Percentiles rank a stretch among this genome's conserved stretches.
Conservation (phyloP, 805 yeast species). For the Yarrowia keelungensis region DNA sequence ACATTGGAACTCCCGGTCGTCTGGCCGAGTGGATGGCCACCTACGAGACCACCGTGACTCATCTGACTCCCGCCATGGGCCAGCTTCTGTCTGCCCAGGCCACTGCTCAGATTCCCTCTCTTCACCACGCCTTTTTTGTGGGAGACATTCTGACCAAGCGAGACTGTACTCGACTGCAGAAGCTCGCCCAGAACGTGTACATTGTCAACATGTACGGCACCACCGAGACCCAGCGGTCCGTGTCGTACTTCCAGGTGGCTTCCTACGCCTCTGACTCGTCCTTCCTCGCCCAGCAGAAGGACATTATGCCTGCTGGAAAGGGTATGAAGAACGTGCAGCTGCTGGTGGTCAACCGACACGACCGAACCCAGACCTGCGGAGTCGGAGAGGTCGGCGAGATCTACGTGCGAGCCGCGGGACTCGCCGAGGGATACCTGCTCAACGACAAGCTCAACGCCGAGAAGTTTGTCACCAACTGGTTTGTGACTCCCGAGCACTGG, state of each 20-base stretch:
- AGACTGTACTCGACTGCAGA: constrained; percentile 91
- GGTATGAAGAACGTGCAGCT: constrained; percentile 97
- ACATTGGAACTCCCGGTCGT: constrained; percentile 97
- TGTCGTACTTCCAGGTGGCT: constrained; percentile 88
- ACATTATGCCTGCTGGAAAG: constrained; percentile 97
- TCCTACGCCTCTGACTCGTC: constrained; percentile 71
- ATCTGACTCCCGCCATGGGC: constrained; percentile 99
- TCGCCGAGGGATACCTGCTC: constrained; percentile 95
- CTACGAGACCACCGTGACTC: constrained; percentile 93
- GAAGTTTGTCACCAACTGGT: constrained; percentile 94
- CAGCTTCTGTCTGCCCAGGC: constrained; percentile 97
- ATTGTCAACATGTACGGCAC: constrained; percentile 99
- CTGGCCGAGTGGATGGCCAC: constrained; percentile 97
- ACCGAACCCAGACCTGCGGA: constrained; percentile 90
- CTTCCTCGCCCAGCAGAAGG: constrained; percentile 84
- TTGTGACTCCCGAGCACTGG: constrained; percentile 72
- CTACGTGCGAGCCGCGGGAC: constrained; percentile 97
- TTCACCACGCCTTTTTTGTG: constrained; percentile 97
- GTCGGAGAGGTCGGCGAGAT: constrained; percentile 99
- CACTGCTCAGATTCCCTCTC: constrained; percentile 76
- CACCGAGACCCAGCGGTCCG: constrained; percentile 98
- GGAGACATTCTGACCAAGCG: constrained; percentile 98
- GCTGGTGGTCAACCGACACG: constrained; percentile 89
- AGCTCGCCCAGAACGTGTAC: constrained; percentile 84
- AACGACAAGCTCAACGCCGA: constrained; percentile 86